A percentile compares a stretch with the other conserved stretches of the same genome.
Evolutionary conservation across 2,329 filamentous ascomycete species (phyloP).

Genomic region (Bipolaris bicolor): DNA sequence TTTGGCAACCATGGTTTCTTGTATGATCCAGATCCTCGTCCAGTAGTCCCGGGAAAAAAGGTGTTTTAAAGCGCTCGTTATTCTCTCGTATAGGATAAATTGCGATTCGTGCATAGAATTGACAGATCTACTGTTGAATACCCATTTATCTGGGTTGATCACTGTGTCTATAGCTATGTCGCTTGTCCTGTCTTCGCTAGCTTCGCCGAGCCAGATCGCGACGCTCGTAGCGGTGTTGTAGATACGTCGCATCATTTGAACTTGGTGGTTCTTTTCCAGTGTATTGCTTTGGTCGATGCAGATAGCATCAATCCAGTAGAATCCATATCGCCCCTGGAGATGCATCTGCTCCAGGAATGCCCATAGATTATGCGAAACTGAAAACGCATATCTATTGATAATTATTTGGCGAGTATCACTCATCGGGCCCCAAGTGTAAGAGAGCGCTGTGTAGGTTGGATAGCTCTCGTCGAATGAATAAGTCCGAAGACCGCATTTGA

Average conservation of each 20-base stretch:
- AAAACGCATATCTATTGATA: not conserved
- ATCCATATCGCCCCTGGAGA: not conserved
- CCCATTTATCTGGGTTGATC: not conserved
- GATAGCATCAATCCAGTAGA: constrained; percentile 3
- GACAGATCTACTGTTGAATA: not conserved
- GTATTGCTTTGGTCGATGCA: not conserved
- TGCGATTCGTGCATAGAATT: too few species aligned
- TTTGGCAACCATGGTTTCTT: not conserved
- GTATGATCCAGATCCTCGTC: not conserved
- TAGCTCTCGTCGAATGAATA: not conserved
- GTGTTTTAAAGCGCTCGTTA: too few species aligned
- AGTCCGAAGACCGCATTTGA: not conserved
- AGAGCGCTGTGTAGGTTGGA: not conserved
- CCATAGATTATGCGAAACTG: not conserved
- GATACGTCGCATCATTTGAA: not conserved
- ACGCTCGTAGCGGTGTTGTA: not conserved
- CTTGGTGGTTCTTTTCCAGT: not conserved
- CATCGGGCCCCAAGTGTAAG: not conserved
- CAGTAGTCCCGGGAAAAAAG: not conserved
- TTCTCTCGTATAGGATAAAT: too few species aligned
- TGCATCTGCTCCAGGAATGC: not conserved
- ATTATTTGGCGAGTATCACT: not conserved
- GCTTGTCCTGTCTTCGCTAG: not conserved
- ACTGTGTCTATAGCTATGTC: not conserved
- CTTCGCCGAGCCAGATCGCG: not conserved